Conservation (phyloP, 179 eudicot genomes). For the Beta lomatogona region DNA sequence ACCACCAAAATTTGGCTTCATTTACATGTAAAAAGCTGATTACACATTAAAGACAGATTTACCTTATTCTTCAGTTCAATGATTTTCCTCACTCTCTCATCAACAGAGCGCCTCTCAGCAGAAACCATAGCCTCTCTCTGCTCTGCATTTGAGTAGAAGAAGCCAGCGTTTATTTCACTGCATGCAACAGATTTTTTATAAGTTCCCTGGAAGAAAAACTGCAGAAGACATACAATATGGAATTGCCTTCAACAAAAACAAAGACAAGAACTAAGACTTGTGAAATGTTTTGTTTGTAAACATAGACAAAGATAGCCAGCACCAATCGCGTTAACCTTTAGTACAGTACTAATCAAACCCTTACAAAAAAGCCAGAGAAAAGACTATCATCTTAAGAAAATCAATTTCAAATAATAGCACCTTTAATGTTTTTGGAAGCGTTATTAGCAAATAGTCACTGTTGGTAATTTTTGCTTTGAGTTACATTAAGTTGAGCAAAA, state of each 20-base stretch:
- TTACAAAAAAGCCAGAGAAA: neutral
- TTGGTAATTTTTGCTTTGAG: neutral
- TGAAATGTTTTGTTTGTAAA: neutral
- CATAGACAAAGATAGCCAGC: neutral
- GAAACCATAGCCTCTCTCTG: constrained; percentile 98
- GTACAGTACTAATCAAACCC: neutral
- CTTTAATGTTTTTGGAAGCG: too few species aligned
- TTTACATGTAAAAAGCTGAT: neutral
- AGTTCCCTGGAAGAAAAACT: constrained; percentile 9
- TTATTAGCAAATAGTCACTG: neutral
- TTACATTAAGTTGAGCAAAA: neutral
- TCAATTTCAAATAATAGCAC: too few species aligned
- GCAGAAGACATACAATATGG: neutral
- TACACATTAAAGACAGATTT: neutral
- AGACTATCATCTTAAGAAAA: neutral
- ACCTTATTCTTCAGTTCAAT: constrained; percentile 92
- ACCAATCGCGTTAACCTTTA: neutral
- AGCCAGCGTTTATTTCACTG: constrained; percentile 99
- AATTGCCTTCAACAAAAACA: neutral
- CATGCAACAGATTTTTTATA: constrained; percentile 15
- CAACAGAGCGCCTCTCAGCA: constrained; percentile 95
- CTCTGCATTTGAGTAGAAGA: constrained; percentile 92
- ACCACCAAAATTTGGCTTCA: neutral
- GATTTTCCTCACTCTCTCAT: constrained; percentile 86
- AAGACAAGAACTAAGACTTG: too few species aligned